These are phyloP conservation scores for Apiospora rasikravindrae DNA, from an alignment of 2,329 filamentous ascomycete genomes.

Conservation along the genomic window DNA sequence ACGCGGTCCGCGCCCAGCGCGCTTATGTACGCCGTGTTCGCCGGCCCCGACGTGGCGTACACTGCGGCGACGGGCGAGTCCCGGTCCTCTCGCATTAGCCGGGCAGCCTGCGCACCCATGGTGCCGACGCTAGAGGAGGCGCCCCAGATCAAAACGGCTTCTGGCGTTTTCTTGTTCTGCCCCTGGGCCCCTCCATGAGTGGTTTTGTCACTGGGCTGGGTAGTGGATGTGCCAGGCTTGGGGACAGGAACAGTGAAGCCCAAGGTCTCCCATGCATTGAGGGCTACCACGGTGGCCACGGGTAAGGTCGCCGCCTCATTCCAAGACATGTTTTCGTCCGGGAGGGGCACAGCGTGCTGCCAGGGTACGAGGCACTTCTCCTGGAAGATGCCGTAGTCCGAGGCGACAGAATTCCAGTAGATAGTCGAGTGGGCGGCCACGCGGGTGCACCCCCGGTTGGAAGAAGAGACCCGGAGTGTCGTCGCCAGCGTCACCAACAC, in stretches of 20 bases:
- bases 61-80: slow-evolving; percentile 43
- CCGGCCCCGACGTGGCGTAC: slow-evolving; percentile 45
- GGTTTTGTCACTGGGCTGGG: too few relatives aligned
- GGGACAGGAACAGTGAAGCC: slow-evolving; percentile 33
- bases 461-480: slow-evolving; percentile 30
- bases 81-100: slow-evolving; percentile 41
- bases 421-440: slow-evolving; percentile 45
- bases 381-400: slow-evolving; percentile 54
- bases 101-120: slow-evolving; percentile 48
- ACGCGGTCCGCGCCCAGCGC: slow-evolving; percentile 45
- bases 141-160: slow-evolving; percentile 49
- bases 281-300: slow-evolving; percentile 43
- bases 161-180: slow-evolving; percentile 26
- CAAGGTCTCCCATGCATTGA: slow-evolving; percentile 46
- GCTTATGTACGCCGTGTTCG: slow-evolving; percentile 41
- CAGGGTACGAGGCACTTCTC: slow-evolving; percentile 48
- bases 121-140: slow-evolving; percentile 51
- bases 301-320: slow-evolving; percentile 47
- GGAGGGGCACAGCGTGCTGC: slow-evolving; percentile 45
- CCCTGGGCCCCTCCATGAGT: too few relatives aligned
- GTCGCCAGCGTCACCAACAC: slow-evolving; percentile 21
- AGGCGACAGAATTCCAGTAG: slow-evolving; percentile 48
- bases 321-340: slow-evolving; percentile 41
- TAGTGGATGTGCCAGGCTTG: too few relatives aligned
- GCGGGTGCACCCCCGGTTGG: slow-evolving; percentile 40